These are phyloP conservation scores for Backusella tuberculispora DNA, from an alignment of 192 early-diverging fungal species.

Conservation along the genomic window DNA sequence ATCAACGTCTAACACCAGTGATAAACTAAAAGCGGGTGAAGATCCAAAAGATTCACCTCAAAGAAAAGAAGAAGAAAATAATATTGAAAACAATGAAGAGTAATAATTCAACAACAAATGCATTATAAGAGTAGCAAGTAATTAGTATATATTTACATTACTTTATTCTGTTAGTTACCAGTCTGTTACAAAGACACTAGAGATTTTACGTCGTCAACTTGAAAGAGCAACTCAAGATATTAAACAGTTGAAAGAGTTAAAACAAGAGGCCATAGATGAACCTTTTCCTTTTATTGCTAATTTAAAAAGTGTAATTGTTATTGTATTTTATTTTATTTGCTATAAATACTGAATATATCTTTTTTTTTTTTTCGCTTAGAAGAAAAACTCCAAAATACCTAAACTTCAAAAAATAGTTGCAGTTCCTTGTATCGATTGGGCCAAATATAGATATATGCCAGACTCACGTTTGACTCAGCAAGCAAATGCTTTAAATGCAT, in stretches of 20 bases:
- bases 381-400: conserved; percentile 22
- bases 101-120: background rate
- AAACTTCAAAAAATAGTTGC: conserved; percentile 36
- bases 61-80: background rate
- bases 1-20: conserved; percentile 4
- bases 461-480: conserved; percentile 36
- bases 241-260: conserved; percentile 41
- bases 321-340: background rate
- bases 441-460: conserved; percentile 31
- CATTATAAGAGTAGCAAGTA: background rate
- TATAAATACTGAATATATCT: background rate
- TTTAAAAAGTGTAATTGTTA: background rate
- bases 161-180: conserved; percentile 31
- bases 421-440: conserved; percentile 44
- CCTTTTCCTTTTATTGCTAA: conserved; percentile 46
- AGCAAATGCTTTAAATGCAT: conserved; percentile 19
- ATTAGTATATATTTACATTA: background rate
- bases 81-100: conserved; percentile 18
- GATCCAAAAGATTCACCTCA: background rate
- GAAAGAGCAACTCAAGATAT: conserved; percentile 49
- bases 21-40: background rate
- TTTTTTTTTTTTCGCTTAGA: background rate
- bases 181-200: conserved; percentile 28
- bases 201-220: conserved; percentile 43
- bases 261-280: conserved; percentile 46